Evolutionary conservation across 1,139 yeast genomes (phyloP).

Genomic region (Candida dubliniensis): DNA sequence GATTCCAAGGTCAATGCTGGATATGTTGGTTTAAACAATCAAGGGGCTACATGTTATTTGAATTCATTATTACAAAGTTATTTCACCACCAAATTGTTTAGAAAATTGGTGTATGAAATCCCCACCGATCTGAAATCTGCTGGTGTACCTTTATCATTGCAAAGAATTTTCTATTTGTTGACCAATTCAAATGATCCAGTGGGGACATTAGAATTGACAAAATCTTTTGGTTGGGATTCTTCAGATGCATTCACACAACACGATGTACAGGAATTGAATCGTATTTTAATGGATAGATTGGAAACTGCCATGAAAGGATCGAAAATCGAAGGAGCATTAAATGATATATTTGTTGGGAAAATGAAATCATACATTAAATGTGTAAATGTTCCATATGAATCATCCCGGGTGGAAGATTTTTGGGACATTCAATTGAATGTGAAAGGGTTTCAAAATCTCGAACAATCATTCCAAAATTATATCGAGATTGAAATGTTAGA

Average conservation of each 20-base stretch:
- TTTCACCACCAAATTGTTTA: constrained; percentile 77
- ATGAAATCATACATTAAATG: constrained; percentile 96
- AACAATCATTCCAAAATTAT: constrained; percentile 80
- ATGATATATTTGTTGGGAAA: constrained; percentile 88
- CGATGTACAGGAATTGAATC: constrained; percentile 94
- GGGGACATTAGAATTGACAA: constrained; percentile 82
- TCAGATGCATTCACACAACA: constrained; percentile 97
- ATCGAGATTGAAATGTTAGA: constrained; percentile 85
- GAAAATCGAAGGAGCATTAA: constrained; percentile 73
- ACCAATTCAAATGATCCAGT: constrained; percentile 73
- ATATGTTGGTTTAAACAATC: constrained; percentile 88
- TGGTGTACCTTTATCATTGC: constrained; percentile 78
- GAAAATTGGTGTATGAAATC: constrained; percentile 83
- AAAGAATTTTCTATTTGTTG: constrained; percentile 78
- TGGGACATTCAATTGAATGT: constrained; percentile 98
- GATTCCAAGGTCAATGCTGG: constrained; percentile 89
- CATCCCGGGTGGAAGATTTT: constrained; percentile 88
- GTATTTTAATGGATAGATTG: constrained; percentile 91
- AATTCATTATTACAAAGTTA: constrained; percentile 90
- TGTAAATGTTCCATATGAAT: constrained; percentile 91
- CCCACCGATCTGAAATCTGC: constrained; percentile 59
- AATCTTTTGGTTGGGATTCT: constrained; percentile 96
- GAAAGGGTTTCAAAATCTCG: constrained; percentile 70
- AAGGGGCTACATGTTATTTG: constrained; percentile 97
- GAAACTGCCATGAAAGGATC: constrained; percentile 94